Percentiles rank a stretch among this genome's conserved stretches.
Conservation (phyloP, 352 stramenopile species). For the Globisporangium takayamanum region DNA sequence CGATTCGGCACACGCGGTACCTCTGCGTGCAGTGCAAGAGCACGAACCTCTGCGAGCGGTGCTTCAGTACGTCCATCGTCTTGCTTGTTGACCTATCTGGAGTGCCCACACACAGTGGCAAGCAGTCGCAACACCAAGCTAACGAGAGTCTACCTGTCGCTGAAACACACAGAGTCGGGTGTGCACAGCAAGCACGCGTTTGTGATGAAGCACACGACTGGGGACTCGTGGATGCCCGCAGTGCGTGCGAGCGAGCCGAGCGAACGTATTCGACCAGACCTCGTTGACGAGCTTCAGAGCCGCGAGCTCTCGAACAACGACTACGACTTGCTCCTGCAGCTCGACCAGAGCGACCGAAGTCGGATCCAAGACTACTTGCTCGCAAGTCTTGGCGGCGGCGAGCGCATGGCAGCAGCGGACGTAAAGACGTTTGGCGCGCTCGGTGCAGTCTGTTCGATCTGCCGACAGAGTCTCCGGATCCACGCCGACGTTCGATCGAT, state of each 20-base stretch:
- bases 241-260: slow-evolving; percentile 26
- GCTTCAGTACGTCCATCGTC: slow-evolving; percentile 51
- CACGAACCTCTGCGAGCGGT: slow-evolving; percentile 63
- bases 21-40: slow-evolving; percentile 78
- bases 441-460: slow-evolving; percentile 38
- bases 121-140: too few species aligned
- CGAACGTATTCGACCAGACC: slow-evolving; percentile 6
- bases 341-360: slow-evolving; percentile 49
- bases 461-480: slow-evolving; percentile 55
- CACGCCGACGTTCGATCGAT: slow-evolving; percentile 43
- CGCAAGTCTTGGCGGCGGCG: slow-evolving; percentile 32
- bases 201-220: slow-evolving; percentile 59
- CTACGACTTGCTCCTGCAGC: slow-evolving; percentile 69
- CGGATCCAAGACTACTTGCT: slow-evolving; percentile 75
- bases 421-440: slow-evolving; percentile 44
- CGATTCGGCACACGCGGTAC: slow-evolving; percentile 73
- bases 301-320: slow-evolving; percentile 81
- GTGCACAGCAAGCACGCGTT: slow-evolving; percentile 60
- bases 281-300: slow-evolving; percentile 57
- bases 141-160: too few species aligned
- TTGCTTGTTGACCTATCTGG: background rate
- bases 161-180: slow-evolving; percentile 34
- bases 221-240: slow-evolving; percentile 53
- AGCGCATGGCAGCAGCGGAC: slow-evolving; percentile 33
- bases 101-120: background rate